phyloP scores from a whole-genome alignment of 2,329 filamentous ascomycete species.

The Penicillium fuscoglaucum region DNA sequence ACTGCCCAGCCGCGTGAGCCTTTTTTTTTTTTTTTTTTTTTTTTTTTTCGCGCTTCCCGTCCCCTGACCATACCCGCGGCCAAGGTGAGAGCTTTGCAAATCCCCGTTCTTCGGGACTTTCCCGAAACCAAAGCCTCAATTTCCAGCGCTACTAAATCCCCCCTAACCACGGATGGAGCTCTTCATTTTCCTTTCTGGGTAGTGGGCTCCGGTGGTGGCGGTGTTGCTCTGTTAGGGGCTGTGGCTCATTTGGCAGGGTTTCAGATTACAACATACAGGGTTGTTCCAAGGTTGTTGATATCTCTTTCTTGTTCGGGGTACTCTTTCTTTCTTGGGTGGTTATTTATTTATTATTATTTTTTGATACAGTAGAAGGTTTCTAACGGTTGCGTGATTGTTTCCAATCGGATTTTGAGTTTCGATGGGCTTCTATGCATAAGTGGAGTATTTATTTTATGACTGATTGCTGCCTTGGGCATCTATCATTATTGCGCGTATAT shows the following conservation, averaged over 20 bases:
- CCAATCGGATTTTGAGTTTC: neutral
- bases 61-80: neutral
- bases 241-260: neutral
- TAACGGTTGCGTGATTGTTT: neutral
- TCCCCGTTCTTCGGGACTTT: slow-evolving; percentile 1
- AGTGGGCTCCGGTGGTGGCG: neutral
- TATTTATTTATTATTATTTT: neutral
- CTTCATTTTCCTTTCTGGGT: neutral
- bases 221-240: neutral
- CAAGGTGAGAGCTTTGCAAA: neutral
- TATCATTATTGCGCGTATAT: neutral
- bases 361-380: neutral
- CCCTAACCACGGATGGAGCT: neutral
- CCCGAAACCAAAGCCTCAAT: neutral
- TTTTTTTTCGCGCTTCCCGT: neutral
- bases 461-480: neutral
- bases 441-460: neutral
- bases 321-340: neutral
- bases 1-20: neutral
- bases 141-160: neutral
- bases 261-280: neutral
- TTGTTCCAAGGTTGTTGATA: neutral
- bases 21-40: neutral
- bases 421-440: neutral
- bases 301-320: neutral